These are phyloP conservation scores for Microcos paniculata DNA, from an alignment of 345 rosid genomes.

Conservation along the genomic window DNA sequence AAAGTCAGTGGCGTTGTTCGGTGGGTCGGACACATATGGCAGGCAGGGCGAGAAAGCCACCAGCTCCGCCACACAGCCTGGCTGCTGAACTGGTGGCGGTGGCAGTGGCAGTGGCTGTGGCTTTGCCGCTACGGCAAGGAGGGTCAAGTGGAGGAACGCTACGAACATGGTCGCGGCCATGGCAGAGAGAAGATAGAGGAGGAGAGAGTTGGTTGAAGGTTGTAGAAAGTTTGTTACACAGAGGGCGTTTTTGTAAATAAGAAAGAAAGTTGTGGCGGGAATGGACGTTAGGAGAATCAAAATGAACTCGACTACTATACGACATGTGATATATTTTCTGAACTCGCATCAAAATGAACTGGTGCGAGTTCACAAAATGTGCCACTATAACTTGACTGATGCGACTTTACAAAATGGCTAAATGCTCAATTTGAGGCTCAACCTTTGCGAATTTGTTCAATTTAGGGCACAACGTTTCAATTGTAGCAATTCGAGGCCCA, in stretches of 20 bases:
- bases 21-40: conserved; percentile 60
- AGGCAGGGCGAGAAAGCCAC: conserved; percentile 79
- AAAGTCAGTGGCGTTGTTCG: conserved; percentile 48
- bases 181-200: conserved; percentile 17
- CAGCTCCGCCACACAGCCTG: conserved; percentile 49
- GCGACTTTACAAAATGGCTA: too few species aligned
- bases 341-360: too few species aligned
- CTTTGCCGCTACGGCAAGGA: conserved; percentile 17
- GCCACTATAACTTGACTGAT: too few species aligned
- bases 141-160: conserved; percentile 18
- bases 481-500: too few species aligned
- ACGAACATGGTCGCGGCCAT: conserved; percentile 20
- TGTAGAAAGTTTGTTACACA: neutral
- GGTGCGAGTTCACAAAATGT: too few species aligned
- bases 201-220: neutral
- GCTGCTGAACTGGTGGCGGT: conserved; percentile 27
- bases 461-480: too few species aligned
- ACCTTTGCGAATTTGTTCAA: too few species aligned
- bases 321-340: too few species aligned
- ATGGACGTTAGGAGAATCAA: neutral
- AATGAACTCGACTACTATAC: too few species aligned
- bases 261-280: neutral
- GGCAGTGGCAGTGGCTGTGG: conserved; percentile 14
- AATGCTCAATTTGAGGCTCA: too few species aligned
- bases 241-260: conserved; percentile 6